Evolutionary conservation across 2,329 filamentous ascomycete species (phyloP).

Genomic region (Sphaceloma murrayae): DNA sequence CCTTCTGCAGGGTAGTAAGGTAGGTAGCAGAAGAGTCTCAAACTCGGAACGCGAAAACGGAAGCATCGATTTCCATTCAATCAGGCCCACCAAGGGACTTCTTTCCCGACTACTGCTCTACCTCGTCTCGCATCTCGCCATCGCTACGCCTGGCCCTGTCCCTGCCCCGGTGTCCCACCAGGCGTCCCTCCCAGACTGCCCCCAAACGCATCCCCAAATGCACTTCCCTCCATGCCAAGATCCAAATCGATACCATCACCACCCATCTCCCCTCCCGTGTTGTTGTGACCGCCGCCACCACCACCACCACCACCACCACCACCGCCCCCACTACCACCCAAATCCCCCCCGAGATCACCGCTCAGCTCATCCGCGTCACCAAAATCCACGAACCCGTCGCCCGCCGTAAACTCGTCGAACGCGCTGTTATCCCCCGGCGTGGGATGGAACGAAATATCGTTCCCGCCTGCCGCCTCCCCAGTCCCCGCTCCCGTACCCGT

Average conservation of each 20-base stretch:
- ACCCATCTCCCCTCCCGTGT: not conserved
- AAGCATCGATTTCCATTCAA: too few species aligned
- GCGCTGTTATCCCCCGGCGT: conserved; percentile 7
- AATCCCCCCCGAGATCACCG: too few species aligned
- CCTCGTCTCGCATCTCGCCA: not conserved
- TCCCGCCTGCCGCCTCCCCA: not conserved
- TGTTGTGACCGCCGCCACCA: too few species aligned
- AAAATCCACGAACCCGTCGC: conserved; percentile 38
- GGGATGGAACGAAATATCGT: conserved; percentile 11
- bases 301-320: too few species aligned
- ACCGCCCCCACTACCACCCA: too few species aligned
- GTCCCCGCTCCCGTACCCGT: too few species aligned
- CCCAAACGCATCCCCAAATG: conserved; percentile 77
- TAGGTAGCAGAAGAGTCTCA: too few species aligned
- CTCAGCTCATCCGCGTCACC: conserved; percentile 28
- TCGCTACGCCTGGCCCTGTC: not conserved
- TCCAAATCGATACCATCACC: conserved; percentile 46
- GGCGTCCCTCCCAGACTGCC: conserved; percentile 26
- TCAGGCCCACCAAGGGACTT: not conserved
- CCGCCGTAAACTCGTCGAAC: conserved; percentile 47
- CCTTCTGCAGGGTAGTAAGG: too few species aligned
- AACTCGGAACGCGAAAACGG: too few species aligned
- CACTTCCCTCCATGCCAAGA: conserved; percentile 66
- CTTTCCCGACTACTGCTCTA: not conserved
- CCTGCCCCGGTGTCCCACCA: conserved; percentile 9